Conservation (phyloP, 441 rosid genomes). For the Populus trichocarpa region DNA sequence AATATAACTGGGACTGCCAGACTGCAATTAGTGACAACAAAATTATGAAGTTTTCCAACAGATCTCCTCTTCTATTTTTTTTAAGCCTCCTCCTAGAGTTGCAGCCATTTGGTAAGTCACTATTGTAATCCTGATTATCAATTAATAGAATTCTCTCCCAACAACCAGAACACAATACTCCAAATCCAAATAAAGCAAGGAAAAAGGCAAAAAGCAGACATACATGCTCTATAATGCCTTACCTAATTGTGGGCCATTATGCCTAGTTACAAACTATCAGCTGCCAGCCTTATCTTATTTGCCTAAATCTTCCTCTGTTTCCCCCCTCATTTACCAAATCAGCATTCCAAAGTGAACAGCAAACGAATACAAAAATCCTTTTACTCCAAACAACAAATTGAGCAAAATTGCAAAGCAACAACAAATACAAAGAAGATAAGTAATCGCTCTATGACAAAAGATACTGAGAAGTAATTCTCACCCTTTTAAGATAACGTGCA, state of each 20-base stretch:
- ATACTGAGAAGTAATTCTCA: slow-evolving; percentile 26
- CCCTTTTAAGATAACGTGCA: slow-evolving; percentile 71
- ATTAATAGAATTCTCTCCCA: not conserved
- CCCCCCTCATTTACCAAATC: not conserved
- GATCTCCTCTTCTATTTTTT: not conserved
- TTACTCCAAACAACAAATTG: slow-evolving; percentile 1
- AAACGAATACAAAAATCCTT: not conserved
- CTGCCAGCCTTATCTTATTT: not conserved
- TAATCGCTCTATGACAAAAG: not conserved
- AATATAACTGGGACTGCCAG: slow-evolving; percentile 3
- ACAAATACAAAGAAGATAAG: slow-evolving; percentile 1
- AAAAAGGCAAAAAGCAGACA: slow-evolving; percentile 1
- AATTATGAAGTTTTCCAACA: slow-evolving; percentile 4
- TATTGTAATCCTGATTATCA: not conserved
- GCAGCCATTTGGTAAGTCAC: not conserved
- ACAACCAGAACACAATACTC: not conserved
- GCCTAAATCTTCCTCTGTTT: not conserved
- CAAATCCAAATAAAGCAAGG: not conserved
- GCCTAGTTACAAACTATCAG: not conserved
- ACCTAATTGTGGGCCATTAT: slow-evolving; percentile 17
- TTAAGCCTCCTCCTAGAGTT: not conserved
- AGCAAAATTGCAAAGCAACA: not conserved
- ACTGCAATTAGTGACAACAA: not conserved
- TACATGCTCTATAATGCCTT: not conserved
- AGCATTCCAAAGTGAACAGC: not conserved